phyloP scores from a whole-genome alignment of 2,329 filamentous ascomycete genomes.

The Pseudogymnoascus sp. region DNA sequence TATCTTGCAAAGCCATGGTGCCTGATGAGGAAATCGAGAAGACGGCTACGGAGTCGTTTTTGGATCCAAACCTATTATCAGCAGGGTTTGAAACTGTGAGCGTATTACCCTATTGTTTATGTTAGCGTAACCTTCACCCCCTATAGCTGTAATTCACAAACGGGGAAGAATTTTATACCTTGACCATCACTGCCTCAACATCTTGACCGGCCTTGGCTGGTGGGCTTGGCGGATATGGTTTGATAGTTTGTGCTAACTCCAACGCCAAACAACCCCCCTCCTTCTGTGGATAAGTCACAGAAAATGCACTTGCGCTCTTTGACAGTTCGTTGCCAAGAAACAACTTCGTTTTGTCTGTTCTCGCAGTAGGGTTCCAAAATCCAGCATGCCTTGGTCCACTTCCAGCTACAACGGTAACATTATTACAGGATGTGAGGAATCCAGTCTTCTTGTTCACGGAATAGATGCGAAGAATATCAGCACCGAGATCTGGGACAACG shows the following conservation, averaged over 20 bases:
- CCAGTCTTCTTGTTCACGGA: slow-evolving; percentile 35
- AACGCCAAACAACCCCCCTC: neutral
- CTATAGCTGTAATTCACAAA: slow-evolving; percentile 12
- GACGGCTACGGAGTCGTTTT: slow-evolving; percentile 35
- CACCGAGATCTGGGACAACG: slow-evolving; percentile 43
- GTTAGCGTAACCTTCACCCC: neutral
- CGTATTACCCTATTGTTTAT: slow-evolving; percentile 8
- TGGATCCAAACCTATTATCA: slow-evolving; percentile 6
- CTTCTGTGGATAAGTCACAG: slow-evolving; percentile 8
- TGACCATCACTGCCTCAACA: neutral
- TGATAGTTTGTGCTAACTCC: neutral
- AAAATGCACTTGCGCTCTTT: slow-evolving; percentile 32
- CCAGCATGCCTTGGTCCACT: slow-evolving; percentile 43
- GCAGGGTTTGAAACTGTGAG: slow-evolving; percentile 13
- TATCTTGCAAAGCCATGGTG: slow-evolving; percentile 34
- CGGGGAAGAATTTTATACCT: neutral
- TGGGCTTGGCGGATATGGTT: neutral
- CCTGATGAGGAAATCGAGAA: slow-evolving; percentile 32
- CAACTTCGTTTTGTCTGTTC: slow-evolving; percentile 25
- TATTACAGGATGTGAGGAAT: slow-evolving; percentile 28
- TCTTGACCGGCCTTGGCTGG: neutral
- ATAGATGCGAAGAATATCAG: slow-evolving; percentile 40
- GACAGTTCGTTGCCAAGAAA: slow-evolving; percentile 39
- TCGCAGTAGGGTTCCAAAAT: slow-evolving; percentile 29
- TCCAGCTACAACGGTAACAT: slow-evolving; percentile 30